Base-by-base conservation (phyloP, 768 basidiomycete species). In the Fistulinella prunicolor region DNA sequence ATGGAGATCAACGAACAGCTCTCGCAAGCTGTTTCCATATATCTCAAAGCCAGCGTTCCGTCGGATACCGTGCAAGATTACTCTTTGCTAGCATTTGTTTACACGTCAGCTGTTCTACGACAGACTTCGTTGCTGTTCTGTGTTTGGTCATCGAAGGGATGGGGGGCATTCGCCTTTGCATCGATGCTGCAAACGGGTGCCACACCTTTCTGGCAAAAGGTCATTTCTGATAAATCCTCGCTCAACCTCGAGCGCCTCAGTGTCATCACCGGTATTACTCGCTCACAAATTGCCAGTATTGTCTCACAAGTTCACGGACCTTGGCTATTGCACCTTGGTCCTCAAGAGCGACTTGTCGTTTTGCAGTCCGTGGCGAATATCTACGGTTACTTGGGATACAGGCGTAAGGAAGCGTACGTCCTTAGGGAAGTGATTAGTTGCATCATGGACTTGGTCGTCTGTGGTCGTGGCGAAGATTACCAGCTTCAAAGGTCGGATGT, bases 341-440 rank as follows among this genome's bases (percentile, higher is more conserved):
- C 83, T 30, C 75, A 82, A 42, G 89, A 93, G 56, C 81, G 90
- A 35, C 77, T 96, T 26, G 71, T 76, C 20, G 70, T 88, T 19
- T 73, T 91, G 47, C 83, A 88, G 56, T 74, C 77, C 29, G 78
- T 85, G 39, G 87, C 89, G 0, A 82, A 82, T 53, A 70, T 91
- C 38, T 94, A 87, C 65, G 77, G 85, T 10, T 86, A 82, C 54
- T 65, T 99, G 5, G 93, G 91, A 9, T 90, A 93, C 64, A 78
- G 74, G 44, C 77, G 96, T 39, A 95, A 95, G 69, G 94, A 96
- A 69, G 87, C 85, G 0, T 88, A 89, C 58, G 72, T 93, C 34
- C 73, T 94, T 21, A 78, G 95, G 10, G 94, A 97, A 61, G 78
- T 96, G 36, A 74, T 94, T 19, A 89, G 87, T 9, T 88, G 87